Evolutionary conservation across 2,329 filamentous ascomycete species (phyloP), one percentile per base, ranked within the genome.

Genomic region (Talaromyces sp.): DNA sequence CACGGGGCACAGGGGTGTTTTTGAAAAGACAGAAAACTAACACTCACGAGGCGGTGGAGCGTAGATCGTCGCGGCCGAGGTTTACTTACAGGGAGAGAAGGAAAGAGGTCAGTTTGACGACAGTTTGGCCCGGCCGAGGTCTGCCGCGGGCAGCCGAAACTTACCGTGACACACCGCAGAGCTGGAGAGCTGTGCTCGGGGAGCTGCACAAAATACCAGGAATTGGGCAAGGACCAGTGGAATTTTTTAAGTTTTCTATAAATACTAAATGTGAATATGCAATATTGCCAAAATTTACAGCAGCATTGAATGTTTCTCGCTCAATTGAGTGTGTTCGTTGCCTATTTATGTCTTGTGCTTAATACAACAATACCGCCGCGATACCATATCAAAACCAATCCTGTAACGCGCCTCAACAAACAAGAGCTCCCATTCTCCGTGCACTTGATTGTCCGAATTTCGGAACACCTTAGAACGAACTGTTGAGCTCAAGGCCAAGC

Each of bases 71-170:
- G 51, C 57, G 57, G 14, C 57, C 57, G 57, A 60, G 57, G 61
- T 42, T 56, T 28, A 33, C 33, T 36, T 4, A 4, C 5, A 56
- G 2, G 12, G 53, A 14, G 8, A 18, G 31, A n/a, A 34, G 10
- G 54, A 30, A 16, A 9, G 31, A 56, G 53, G 61, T 60, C 58
- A 57, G 28, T 27, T 54, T 60, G 57, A 63, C 61, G 61, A 44
- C n/a, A 23, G 33, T 10, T 7, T 9, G 5, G n/a, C n/a, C 27
- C 54, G 23, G 31, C 54, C 54, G 54, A 56, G 36, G 33, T 36
- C 31, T 33, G 55, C 59, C 59, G 59, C 31, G 50, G 18, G 34
- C 36, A 61, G 51, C 60, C 60, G 60, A 61, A 61, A 61, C 60
- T 59, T 59, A 56, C 40, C 50, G 31, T 57, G 27, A 59, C 56